Evolutionary conservation across 148 eudicot genomes (phyloP).

Genomic region (Nyssa sinensis): DNA sequence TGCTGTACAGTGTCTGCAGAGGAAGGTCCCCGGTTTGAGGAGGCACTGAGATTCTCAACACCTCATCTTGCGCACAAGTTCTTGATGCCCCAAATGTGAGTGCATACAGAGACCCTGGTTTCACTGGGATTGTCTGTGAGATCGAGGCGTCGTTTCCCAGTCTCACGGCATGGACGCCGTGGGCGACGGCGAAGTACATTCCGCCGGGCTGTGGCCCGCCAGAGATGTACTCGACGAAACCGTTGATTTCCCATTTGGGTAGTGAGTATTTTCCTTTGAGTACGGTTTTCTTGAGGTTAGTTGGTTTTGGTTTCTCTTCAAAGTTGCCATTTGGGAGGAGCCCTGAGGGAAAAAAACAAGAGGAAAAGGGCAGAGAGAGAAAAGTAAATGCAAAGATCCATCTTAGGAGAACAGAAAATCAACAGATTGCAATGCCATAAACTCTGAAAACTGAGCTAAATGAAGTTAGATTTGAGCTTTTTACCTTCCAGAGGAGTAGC

Average conservation of each 20-base stretch:
- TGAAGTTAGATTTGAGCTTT: background rate
- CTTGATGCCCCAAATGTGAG: constrained; percentile 81
- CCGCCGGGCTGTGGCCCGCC: constrained; percentile 93
- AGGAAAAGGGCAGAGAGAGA: background rate
- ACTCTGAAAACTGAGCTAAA: background rate
- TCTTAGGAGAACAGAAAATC: background rate
- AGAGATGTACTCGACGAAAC: constrained; percentile 78
- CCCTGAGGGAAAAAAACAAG: constrained; percentile 36
- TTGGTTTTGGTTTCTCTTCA: constrained; percentile 61
- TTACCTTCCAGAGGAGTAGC: constrained; percentile 36
- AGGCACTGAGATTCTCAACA: constrained; percentile 62
- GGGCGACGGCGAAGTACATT: constrained; percentile 66
- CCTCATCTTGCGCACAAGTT: constrained; percentile 92
- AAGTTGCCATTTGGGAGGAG: constrained; percentile 87
- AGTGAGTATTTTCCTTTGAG: constrained; percentile 56
- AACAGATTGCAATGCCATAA: too few species aligned
- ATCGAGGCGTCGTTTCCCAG: constrained; percentile 74
- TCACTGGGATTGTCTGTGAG: constrained; percentile 61
- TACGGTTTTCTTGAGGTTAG: constrained; percentile 52
- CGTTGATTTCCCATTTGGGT: constrained; percentile 80
- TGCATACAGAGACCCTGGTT: constrained; percentile 54
- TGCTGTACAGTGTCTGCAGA: constrained; percentile 75
- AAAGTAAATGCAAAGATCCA: background rate
- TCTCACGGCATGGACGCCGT: constrained; percentile 69
- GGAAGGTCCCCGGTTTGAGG: constrained; percentile 71